A percentile compares a stretch with the other conserved stretches of the same genome.
Conservation (phyloP, 345 rosid species). For the Corymbia maculata region DNA sequence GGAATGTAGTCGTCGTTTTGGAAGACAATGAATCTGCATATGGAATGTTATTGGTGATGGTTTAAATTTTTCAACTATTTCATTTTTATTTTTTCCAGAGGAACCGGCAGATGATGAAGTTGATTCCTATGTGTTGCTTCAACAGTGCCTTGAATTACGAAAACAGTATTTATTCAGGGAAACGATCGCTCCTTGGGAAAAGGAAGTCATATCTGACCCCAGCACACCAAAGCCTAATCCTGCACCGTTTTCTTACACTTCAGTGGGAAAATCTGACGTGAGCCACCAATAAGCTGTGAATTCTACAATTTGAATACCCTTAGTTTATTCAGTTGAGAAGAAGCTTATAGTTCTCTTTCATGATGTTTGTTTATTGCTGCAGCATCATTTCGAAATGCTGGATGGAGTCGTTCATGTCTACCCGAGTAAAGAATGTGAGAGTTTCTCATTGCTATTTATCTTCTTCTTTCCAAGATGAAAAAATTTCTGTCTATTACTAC, state of each 20-base stretch:
- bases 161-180: slow-evolving; percentile 74
- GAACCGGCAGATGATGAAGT: slow-evolving; percentile 78
- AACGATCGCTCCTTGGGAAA: slow-evolving; percentile 93
- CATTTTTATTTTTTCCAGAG: slow-evolving; percentile 30
- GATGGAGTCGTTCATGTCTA: slow-evolving; percentile 97
- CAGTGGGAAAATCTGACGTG: slow-evolving; percentile 81
- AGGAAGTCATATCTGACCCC: slow-evolving; percentile 90
- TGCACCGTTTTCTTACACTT: slow-evolving; percentile 67
- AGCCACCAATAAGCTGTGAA: slow-evolving; percentile 4
- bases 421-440: slow-evolving; percentile 64
- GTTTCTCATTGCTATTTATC: background rate
- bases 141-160: slow-evolving; percentile 92
- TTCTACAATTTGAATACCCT: background rate
- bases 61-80: background rate
- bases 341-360: background rate
- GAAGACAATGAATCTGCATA: background rate
- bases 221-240: slow-evolving; percentile 95
- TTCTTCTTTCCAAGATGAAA: background rate
- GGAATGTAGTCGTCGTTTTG: background rate
- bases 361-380: slow-evolving; percentile 7
- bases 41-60: background rate
- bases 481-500: background rate
- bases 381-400: slow-evolving; percentile 93
- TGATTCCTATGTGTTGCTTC: slow-evolving; percentile 67
- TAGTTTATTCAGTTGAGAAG: background rate